Conservation (phyloP, 176 grass and related monocot genomes). For the Metroxylon sagu region DNA sequence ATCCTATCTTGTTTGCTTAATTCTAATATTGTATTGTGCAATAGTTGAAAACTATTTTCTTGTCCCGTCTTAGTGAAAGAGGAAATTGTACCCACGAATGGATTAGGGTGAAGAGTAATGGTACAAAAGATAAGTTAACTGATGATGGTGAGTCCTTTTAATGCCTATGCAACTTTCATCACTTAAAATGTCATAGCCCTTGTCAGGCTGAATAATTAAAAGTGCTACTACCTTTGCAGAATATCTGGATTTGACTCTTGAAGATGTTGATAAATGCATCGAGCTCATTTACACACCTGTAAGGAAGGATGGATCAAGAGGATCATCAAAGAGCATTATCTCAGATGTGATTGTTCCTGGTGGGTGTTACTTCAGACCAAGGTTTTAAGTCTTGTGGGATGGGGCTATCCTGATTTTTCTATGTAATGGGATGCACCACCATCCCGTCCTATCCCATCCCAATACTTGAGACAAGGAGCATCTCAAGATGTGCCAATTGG, state of each 20-base stretch:
- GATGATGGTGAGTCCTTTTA: constrained; percentile 46
- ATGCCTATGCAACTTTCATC: constrained; percentile 17
- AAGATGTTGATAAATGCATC: constrained; percentile 47
- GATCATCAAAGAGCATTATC: constrained; percentile 45
- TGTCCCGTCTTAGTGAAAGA: constrained; percentile 50
- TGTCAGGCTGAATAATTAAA: not conserved
- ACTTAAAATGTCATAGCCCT: constrained; percentile 3
- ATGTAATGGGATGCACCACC: too few species aligned
- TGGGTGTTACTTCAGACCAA: constrained; percentile 26
- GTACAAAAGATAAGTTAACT: constrained; percentile 48
- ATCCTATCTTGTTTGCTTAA: too few species aligned
- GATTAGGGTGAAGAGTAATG: constrained; percentile 55
- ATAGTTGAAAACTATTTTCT: constrained; percentile 5
- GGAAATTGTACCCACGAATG: constrained; percentile 88
- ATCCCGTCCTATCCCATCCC: too few species aligned
- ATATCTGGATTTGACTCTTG: constrained; percentile 69
- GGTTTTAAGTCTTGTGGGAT: too few species aligned
- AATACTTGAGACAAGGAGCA: too few species aligned
- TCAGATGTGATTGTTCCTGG: constrained; percentile 79
- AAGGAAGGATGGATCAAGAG: constrained; percentile 61
- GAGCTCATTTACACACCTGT: constrained; percentile 74
- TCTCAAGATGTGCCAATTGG: too few species aligned
- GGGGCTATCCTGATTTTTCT: too few species aligned
- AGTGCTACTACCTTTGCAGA: constrained; percentile 26
- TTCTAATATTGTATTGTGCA: too few species aligned